These are phyloP conservation scores for Thymus quinquecostatus DNA, from an alignment of 257 asterid species.

Conservation along the genomic window DNA sequence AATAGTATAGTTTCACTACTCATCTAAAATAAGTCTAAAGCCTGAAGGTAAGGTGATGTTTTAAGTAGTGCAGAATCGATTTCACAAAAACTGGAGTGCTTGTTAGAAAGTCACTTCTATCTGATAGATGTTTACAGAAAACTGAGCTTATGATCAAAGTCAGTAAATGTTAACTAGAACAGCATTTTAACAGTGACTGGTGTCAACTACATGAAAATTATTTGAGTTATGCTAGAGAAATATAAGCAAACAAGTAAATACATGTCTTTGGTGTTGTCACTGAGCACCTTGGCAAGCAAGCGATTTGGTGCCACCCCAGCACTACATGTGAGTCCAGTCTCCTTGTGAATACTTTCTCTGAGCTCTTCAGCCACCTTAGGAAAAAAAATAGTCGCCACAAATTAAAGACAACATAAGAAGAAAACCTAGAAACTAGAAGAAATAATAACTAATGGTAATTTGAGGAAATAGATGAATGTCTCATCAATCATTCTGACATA, in stretches of 20 bases:
- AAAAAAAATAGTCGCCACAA: slow-evolving; percentile 32
- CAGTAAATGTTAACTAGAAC: too few species aligned
- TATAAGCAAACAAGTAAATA: slow-evolving; percentile 4
- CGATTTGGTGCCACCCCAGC: slow-evolving; percentile 96
- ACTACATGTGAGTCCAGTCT: slow-evolving; percentile 97
- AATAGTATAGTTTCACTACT: not conserved
- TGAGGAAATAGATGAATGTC: slow-evolving; percentile 18
- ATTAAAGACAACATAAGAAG: slow-evolving; percentile 17
- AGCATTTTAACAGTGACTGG: too few species aligned
- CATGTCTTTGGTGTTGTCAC: slow-evolving; percentile 24
- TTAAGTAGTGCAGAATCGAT: too few species aligned
- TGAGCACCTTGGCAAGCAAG: slow-evolving; percentile 88
- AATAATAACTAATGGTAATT: slow-evolving; percentile 9
- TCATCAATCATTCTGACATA: slow-evolving; percentile 44
- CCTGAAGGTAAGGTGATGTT: too few species aligned
- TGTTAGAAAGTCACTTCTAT: too few species aligned
- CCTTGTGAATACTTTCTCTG: slow-evolving; percentile 63
- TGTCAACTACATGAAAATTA: not conserved
- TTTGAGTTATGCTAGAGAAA: slow-evolving; percentile 19
- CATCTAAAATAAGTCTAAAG: too few species aligned
- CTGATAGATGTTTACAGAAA: too few species aligned
- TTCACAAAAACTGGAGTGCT: too few species aligned
- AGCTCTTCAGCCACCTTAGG: slow-evolving; percentile 87
- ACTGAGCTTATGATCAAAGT: too few species aligned
- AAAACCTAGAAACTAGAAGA: slow-evolving; percentile 20